A percentile compares a stretch with the other conserved stretches of the same genome.
Evolutionary conservation across 1,139 yeast species (phyloP).

Genomic region (Suhomyces choctaworum): DNA sequence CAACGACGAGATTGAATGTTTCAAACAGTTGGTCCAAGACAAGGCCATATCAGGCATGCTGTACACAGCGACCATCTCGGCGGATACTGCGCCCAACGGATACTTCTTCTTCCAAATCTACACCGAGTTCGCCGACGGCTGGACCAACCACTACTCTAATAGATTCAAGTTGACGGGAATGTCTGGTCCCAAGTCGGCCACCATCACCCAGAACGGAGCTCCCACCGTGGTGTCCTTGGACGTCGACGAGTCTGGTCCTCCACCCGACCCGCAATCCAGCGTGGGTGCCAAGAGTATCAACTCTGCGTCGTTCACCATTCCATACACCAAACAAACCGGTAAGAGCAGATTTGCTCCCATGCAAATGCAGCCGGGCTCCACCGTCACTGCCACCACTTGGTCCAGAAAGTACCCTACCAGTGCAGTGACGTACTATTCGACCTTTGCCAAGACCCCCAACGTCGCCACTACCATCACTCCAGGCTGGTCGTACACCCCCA

Average conservation of each 20-base stretch:
- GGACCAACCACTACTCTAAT: constrained; percentile 69
- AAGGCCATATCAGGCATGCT: constrained; percentile 25
- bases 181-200: constrained; percentile 54
- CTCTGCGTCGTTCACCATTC: constrained; percentile 42
- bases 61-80: constrained; percentile 44
- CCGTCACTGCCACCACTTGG: constrained; percentile 68
- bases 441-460: constrained; percentile 43
- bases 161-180: constrained; percentile 68
- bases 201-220: constrained; percentile 18
- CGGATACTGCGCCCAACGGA: constrained; percentile 58
- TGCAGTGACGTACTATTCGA: constrained; percentile 55
- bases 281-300: constrained; percentile 29
- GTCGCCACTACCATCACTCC: constrained; percentile 70
- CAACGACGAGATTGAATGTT: constrained; percentile 46
- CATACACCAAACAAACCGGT: constrained; percentile 79
- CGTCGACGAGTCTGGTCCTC: constrained; percentile 32
- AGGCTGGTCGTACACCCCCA: constrained; percentile 74
- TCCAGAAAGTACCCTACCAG: constrained; percentile 63
- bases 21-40: constrained; percentile 29
- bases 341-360: constrained; percentile 79
- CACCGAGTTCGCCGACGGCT: constrained; percentile 42
- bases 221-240: constrained; percentile 9
- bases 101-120: constrained; percentile 68
- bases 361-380: constrained; percentile 81
- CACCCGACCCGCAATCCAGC: constrained; percentile 45